phyloP scores from a whole-genome alignment of 140 eudicot species.

The Erigeron philadelphicus region DNA sequence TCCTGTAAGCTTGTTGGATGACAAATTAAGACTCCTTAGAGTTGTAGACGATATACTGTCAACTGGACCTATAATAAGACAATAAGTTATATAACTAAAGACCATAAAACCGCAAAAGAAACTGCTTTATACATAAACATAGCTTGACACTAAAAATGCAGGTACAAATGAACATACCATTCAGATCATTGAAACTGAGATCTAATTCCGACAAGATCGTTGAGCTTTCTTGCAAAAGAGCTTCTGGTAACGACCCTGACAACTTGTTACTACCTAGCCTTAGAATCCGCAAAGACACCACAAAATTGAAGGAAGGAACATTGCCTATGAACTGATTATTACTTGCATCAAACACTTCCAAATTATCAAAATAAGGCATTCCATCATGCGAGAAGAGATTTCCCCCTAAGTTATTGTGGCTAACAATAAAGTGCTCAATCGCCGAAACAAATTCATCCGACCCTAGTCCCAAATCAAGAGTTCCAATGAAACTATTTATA shows the following conservation, averaged over 20 bases:
- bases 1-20: slow-evolving; percentile 70
- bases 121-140: too few species aligned
- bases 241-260: slow-evolving; percentile 73
- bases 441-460: slow-evolving; percentile 49
- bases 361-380: slow-evolving; percentile 69
- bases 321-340: slow-evolving; percentile 57
- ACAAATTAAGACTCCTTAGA: slow-evolving; percentile 56
- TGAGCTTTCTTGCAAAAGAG: slow-evolving; percentile 72
- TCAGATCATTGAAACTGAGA: slow-evolving; percentile 66
- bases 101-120: slow-evolving; percentile 5
- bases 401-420: slow-evolving; percentile 59
- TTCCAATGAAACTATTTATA: slow-evolving; percentile 50
- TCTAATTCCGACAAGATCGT: slow-evolving; percentile 69
- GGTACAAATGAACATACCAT: slow-evolving; percentile 39
- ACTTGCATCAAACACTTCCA: slow-evolving; percentile 80
- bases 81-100: not conserved
- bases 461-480: slow-evolving; percentile 60
- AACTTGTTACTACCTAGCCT: slow-evolving; percentile 52
- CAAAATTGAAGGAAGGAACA: slow-evolving; percentile 69
- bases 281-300: slow-evolving; percentile 63
- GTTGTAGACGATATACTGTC: slow-evolving; percentile 58
- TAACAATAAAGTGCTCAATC: slow-evolving; percentile 57
- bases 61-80: slow-evolving; percentile 54
- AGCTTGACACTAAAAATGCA: too few species aligned
- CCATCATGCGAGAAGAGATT: slow-evolving; percentile 83